phyloP scores from a whole-genome alignment of 495 filamentous ascomycete genomes.

The Cairneyella variabilis region DNA sequence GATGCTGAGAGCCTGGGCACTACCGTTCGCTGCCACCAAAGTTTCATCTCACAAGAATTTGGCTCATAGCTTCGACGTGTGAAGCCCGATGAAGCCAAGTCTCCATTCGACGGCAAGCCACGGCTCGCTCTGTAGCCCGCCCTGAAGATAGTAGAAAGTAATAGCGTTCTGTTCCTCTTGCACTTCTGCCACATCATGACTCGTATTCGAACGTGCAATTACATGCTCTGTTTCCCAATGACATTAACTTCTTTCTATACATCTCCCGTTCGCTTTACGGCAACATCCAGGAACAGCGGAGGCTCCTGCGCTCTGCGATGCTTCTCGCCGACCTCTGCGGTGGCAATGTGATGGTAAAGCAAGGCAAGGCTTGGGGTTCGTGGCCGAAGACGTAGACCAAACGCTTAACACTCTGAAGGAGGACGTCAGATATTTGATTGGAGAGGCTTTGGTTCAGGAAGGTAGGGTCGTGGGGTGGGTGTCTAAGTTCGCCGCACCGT shows the following conservation, averaged over 20 bases:
- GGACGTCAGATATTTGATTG: neutral
- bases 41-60: neutral
- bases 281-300: neutral
- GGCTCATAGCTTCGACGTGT: neutral
- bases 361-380: neutral
- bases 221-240: neutral
- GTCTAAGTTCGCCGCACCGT: neutral
- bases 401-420: neutral
- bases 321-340: neutral
- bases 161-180: neutral
- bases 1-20: neutral
- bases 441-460: neutral
- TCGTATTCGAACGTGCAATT: neutral
- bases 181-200: neutral
- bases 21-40: neutral
- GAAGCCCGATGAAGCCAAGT: neutral
- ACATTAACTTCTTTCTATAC: neutral
- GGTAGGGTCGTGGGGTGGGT: neutral
- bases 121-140: neutral
- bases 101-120: neutral
- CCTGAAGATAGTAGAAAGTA: constrained; percentile 2
- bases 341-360: neutral
- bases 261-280: neutral
- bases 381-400: neutral
- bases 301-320: neutral